Conservation (phyloP, 1,139 yeast species). For the Tardiomyces digboiensis region DNA sequence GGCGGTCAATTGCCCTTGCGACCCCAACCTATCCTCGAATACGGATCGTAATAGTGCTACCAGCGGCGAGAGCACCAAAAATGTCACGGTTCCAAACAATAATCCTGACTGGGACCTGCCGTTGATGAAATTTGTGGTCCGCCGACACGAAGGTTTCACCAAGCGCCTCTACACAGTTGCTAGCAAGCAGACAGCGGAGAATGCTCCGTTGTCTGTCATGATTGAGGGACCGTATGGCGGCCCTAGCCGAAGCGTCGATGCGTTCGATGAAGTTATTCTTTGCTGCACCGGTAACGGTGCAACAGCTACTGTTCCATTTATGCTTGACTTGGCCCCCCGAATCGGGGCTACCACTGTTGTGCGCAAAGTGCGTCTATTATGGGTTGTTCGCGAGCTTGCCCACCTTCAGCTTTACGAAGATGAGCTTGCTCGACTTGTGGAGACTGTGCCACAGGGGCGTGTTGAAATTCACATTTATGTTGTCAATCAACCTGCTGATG, state of each 20-base stretch:
- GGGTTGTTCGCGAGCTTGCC: constrained; percentile 36
- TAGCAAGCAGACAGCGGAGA: constrained; percentile 10
- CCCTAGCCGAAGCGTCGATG: constrained; percentile 35
- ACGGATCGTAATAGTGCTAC: no score
- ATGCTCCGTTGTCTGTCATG: constrained; percentile 24
- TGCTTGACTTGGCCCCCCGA: constrained; percentile 20
- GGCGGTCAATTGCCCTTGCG: no score
- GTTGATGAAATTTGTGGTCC: constrained; percentile 39
- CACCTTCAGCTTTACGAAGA: constrained; percentile 38
- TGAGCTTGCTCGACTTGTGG: constrained; percentile 27
- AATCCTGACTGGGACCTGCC: no score
- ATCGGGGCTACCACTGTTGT: constrained; percentile 12
- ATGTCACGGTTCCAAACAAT: no score
- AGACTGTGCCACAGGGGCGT: constrained; percentile 4
- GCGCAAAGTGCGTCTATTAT: constrained; percentile 33
- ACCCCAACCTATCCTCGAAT: no score
- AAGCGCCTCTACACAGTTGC: constrained; percentile 21
- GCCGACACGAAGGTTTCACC: constrained; percentile 47
- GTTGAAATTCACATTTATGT: constrained; percentile 5
- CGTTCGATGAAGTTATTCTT: constrained; percentile 42
- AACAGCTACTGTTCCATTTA: constrained; percentile 43
- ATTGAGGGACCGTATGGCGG: constrained; percentile 66
- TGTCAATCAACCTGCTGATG: constrained; percentile 2
- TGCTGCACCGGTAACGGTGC: constrained; percentile 39
- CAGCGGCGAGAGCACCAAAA: no score